These are phyloP conservation scores for Mucor sp. DNA, from an alignment of 371 early-diverging fungal species.

Conservation along the genomic window DNA sequence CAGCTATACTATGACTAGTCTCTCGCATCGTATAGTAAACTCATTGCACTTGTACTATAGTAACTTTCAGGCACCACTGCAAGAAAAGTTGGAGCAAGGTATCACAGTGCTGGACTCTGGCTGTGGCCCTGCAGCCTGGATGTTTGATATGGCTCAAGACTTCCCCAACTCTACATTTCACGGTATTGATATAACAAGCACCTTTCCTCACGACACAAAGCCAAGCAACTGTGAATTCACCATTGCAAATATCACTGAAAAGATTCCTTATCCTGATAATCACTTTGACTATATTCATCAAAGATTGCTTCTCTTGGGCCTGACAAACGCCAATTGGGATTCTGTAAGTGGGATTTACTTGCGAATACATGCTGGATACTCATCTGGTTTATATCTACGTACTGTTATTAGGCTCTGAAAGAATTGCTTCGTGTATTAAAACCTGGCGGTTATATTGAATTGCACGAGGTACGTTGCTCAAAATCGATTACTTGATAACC, in stretches of 20 bases:
- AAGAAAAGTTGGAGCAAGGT: conserved; percentile 18
- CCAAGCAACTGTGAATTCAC: conserved; percentile 17
- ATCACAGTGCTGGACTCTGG: conserved; percentile 24
- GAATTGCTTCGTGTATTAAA: conserved; percentile 26
- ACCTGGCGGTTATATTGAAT: conserved; percentile 55
- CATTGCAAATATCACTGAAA: conserved; percentile 23
- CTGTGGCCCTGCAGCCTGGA: conserved; percentile 28
- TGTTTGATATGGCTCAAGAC: conserved; percentile 43
- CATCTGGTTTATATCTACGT: too few relatives aligned
- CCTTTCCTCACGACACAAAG: conserved; percentile 19
- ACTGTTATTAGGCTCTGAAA: conserved; percentile 5
- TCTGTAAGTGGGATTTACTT: neutral
- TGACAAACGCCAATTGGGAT: conserved; percentile 12
- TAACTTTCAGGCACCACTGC: conserved; percentile 23
- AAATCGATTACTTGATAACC: too few relatives aligned
- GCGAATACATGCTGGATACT: neutral
- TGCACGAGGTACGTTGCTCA: conserved; percentile 43
- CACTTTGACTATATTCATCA: conserved; percentile 29
- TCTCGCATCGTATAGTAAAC: too few relatives aligned
- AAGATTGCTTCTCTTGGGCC: conserved; percentile 9
- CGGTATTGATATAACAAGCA: conserved; percentile 40
- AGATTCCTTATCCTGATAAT: conserved; percentile 21
- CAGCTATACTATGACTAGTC: neutral
- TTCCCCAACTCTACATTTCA: conserved; percentile 39
- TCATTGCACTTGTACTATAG: too few relatives aligned